Percentiles rank a stretch among this genome's conserved stretches.
Evolutionary conservation across 768 basidiomycete species (phyloP).

Genomic region (Ramaria sp.): DNA sequence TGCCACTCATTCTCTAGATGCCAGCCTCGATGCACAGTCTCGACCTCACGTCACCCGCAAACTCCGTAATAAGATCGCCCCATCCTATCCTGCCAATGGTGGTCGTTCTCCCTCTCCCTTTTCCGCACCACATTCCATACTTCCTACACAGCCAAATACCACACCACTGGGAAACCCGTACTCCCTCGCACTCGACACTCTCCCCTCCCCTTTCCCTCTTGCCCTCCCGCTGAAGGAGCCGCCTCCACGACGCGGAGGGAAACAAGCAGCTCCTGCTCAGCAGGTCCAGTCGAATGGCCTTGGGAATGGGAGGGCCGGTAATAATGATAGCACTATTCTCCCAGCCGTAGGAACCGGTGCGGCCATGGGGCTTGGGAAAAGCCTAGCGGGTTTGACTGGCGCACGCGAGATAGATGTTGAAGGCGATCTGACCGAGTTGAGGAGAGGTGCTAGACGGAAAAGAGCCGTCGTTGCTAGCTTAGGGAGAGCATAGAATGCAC

Average conservation of each 20-base stretch:
- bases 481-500: background rate
- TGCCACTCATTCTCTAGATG: constrained; percentile 34
- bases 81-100: constrained; percentile 14
- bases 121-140: constrained; percentile 25
- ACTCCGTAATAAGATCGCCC: constrained; percentile 58
- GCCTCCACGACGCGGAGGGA: constrained; percentile 13
- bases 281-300: constrained; percentile 26
- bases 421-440: constrained; percentile 66
- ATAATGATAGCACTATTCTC: constrained; percentile 43
- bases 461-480: constrained; percentile 28
- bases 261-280: constrained; percentile 19
- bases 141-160: constrained; percentile 59
- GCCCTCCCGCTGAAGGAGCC: constrained; percentile 34
- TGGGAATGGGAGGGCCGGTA: constrained; percentile 24
- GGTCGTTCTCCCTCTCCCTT: constrained; percentile 71
- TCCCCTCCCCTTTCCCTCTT: constrained; percentile 77
- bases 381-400: constrained; percentile 41
- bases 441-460: constrained; percentile 56
- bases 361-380: constrained; percentile 63
- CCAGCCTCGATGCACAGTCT: constrained; percentile 63
- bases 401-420: constrained; percentile 67
- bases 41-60: constrained; percentile 78
- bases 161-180: constrained; percentile 51
- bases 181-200: constrained; percentile 76
- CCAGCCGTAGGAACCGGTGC: constrained; percentile 41